A percentile compares a stretch with the other conserved stretches of the same genome.
These are phyloP conservation scores for Amoebophrya sp. DNA, from an alignment of 169 alveolate species.

Conservation along the genomic window DNA sequence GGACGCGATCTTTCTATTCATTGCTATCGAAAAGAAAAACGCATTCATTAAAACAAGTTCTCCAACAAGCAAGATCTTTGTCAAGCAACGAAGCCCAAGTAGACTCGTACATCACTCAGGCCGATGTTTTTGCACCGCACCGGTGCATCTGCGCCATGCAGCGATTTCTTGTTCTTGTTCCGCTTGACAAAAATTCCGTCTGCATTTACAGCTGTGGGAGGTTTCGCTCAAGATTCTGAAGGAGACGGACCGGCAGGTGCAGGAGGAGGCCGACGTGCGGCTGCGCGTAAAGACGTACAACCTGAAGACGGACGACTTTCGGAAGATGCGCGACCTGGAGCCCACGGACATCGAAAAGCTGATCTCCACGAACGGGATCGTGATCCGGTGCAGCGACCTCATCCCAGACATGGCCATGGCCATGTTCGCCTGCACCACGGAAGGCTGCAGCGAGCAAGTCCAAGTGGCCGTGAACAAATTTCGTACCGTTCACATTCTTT, in stretches of 20 bases:
- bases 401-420: slow-evolving; percentile 96
- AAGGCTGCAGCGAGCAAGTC: not conserved
- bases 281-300: slow-evolving; percentile 36
- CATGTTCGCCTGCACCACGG: slow-evolving; percentile 70
- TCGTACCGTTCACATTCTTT: not conserved
- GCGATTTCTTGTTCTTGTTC: not conserved
- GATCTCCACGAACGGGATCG: slow-evolving; percentile 66
- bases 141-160: too few species aligned
- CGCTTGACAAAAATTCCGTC: not conserved
- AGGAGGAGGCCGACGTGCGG: not conserved
- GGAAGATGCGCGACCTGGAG: slow-evolving; percentile 57
- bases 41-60: not conserved
- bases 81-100: too few species aligned
- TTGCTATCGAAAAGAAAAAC: not conserved
- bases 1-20: not conserved
- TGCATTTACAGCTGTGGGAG: not conserved
- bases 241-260: not conserved
- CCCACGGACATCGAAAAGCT: slow-evolving; percentile 63
- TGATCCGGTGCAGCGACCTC: slow-evolving; percentile 81
- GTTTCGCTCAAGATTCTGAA: not conserved
- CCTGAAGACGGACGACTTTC: slow-evolving; percentile 35
- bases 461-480: not conserved
- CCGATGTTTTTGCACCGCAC: too few species aligned
- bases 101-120: too few species aligned
- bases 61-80: not conserved